These are phyloP conservation scores for Cicer judaicum DNA, from an alignment of 306 rosid species.

Conservation along the genomic window DNA sequence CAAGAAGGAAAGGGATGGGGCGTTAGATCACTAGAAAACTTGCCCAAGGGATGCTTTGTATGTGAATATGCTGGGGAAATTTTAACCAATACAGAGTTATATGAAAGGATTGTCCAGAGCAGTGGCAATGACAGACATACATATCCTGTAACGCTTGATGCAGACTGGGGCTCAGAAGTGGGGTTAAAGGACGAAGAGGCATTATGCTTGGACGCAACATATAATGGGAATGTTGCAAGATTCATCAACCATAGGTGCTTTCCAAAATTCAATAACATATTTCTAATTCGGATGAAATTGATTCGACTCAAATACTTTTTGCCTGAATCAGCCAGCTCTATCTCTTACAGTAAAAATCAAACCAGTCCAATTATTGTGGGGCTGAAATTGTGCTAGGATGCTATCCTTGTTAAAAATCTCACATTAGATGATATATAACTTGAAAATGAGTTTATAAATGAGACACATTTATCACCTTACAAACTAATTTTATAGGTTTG, in stretches of 20 bases:
- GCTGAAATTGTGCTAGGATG: neutral
- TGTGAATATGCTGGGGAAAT: slow-evolving; percentile 92
- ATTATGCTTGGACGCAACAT: slow-evolving; percentile 90
- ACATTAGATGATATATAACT: too few relatives aligned
- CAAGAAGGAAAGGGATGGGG: slow-evolving; percentile 92
- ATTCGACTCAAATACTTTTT: neutral
- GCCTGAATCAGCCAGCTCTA: slow-evolving; percentile 5
- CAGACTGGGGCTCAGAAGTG: slow-evolving; percentile 90
- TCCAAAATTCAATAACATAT: slow-evolving; percentile 4
- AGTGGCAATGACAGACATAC: slow-evolving; percentile 72
- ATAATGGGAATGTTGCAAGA: slow-evolving; percentile 87
- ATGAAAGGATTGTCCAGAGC: slow-evolving; percentile 57
- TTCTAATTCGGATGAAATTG: neutral
- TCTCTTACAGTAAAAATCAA: neutral
- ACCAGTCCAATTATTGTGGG: neutral
- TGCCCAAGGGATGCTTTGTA: slow-evolving; percentile 78
- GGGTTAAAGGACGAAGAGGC: slow-evolving; percentile 81
- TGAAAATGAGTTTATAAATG: too few relatives aligned
- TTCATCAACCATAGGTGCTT: slow-evolving; percentile 90
- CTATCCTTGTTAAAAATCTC: neutral
- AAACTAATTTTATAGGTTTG: too few relatives aligned
- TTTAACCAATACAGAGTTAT: slow-evolving; percentile 80
- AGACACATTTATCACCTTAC: too few relatives aligned
- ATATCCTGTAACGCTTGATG: slow-evolving; percentile 90
- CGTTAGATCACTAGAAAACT: slow-evolving; percentile 69